These are phyloP conservation scores for Aspergillus ustus DNA, from an alignment of 2,329 filamentous ascomycete species.

Conservation along the genomic window DNA sequence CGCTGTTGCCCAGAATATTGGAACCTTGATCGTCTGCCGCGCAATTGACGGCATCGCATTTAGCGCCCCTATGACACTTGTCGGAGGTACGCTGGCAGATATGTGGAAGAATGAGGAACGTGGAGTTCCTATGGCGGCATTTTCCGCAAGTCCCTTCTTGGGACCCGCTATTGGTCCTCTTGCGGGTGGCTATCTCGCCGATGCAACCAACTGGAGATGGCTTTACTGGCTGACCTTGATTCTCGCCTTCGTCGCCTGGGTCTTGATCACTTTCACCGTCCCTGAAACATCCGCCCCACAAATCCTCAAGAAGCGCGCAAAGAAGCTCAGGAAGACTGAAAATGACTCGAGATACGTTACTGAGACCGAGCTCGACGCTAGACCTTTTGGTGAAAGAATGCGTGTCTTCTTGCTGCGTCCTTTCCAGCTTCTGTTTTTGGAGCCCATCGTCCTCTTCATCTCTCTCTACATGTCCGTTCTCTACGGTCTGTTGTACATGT, in stretches of 20 bases:
- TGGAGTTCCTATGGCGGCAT: conserved; percentile 85
- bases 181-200: conserved; percentile 74
- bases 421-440: conserved; percentile 81
- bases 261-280: conserved; percentile 83
- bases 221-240: conserved; percentile 88
- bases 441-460: conserved; percentile 84
- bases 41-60: conserved; percentile 82
- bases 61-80: conserved; percentile 83
- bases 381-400: conserved; percentile 70
- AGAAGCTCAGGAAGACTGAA: conserved; percentile 71
- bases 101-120: conserved; percentile 84
- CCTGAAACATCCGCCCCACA: conserved; percentile 87
- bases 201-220: conserved; percentile 77
- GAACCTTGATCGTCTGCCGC: conserved; percentile 75
- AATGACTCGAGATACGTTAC: conserved; percentile 72
- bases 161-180: conserved; percentile 79
- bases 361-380: conserved; percentile 76
- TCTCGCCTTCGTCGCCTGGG: conserved; percentile 69
- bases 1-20: conserved; percentile 75
- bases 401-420: conserved; percentile 78
- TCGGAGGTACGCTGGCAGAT: conserved; percentile 81
- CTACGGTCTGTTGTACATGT: conserved; percentile 57
- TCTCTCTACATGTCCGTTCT: conserved; percentile 84
- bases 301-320: conserved; percentile 72
- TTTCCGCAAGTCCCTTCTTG: conserved; percentile 80